A percentile compares a stretch with the other conserved stretches of the same genome.
phyloP scores from a whole-genome alignment of 345 rosid species.

The Xanthoceras sorbifolium region DNA sequence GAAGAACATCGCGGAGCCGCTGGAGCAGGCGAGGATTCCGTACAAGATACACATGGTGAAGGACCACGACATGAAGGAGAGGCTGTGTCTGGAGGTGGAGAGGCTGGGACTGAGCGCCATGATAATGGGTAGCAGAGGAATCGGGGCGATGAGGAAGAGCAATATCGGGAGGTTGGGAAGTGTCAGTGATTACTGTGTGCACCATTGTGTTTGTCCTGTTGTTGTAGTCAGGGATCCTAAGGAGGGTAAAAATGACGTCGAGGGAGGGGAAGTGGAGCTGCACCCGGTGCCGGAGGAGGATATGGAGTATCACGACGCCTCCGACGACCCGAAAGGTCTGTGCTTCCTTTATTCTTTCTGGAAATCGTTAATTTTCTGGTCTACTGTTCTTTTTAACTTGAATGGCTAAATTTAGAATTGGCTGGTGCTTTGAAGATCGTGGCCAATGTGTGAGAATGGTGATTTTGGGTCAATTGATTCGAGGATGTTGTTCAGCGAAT shows the following conservation, averaged over 20 bases:
- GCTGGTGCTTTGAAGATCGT: background rate
- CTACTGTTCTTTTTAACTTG: background rate
- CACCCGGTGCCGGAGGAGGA: slow-evolving; percentile 68
- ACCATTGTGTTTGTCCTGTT: slow-evolving; percentile 86
- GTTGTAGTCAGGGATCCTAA: slow-evolving; percentile 60
- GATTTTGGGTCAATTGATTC: background rate
- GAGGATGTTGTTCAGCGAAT: background rate
- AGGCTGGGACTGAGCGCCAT: slow-evolving; percentile 77
- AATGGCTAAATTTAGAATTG: background rate
- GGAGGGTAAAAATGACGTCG: slow-evolving; percentile 30
- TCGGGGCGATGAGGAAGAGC: slow-evolving; percentile 57
- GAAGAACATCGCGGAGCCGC: slow-evolving; percentile 66
- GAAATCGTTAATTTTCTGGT: background rate
- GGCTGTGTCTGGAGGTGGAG: slow-evolving; percentile 89
- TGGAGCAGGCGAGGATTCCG: slow-evolving; percentile 65
- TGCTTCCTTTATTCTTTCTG: background rate
- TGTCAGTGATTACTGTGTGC: slow-evolving; percentile 88
- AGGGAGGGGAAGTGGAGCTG: slow-evolving; percentile 34
- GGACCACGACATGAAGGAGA: slow-evolving; percentile 89
- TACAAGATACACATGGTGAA: slow-evolving; percentile 78
- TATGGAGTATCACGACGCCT: slow-evolving; percentile 49
- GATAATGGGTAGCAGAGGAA: slow-evolving; percentile 89
- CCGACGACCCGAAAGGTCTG: slow-evolving; percentile 41
- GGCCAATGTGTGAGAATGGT: background rate
- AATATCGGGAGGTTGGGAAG: slow-evolving; percentile 73